Percentiles rank a stretch among this genome's conserved stretches.
Conservation (phyloP, 1,139 yeast genomes). For the Pichia inconspicua region DNA sequence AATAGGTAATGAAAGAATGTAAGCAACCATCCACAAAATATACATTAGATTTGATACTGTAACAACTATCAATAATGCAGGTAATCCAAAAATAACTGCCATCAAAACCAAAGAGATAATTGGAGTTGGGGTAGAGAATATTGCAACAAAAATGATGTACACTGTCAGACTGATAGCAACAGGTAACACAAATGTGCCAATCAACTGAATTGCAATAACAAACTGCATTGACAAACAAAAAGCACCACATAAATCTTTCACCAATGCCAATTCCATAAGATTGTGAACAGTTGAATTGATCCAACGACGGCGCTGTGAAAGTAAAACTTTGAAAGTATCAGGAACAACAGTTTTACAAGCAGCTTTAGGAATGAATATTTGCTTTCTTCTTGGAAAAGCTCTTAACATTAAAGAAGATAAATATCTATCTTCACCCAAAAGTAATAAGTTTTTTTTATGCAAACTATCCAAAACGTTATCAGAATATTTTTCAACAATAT, state of each 20-base stretch:
- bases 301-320: slow-evolving; percentile 98
- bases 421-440: slow-evolving; percentile 91
- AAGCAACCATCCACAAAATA: slow-evolving; percentile 73
- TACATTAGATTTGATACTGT: slow-evolving; percentile 78
- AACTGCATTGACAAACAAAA: slow-evolving; percentile 98
- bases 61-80: slow-evolving; percentile 78
- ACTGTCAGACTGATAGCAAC: slow-evolving; percentile 84
- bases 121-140: slow-evolving; percentile 78
- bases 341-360: slow-evolving; percentile 95
- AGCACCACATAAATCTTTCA: slow-evolving; percentile 90
- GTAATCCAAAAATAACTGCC: slow-evolving; percentile 80
- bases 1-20: slow-evolving; percentile 76
- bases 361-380: slow-evolving; percentile 89
- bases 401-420: slow-evolving; percentile 82
- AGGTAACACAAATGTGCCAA: slow-evolving; percentile 89
- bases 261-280: slow-evolving; percentile 81
- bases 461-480: slow-evolving; percentile 83
- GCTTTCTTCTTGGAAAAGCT: slow-evolving; percentile 90
- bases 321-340: slow-evolving; percentile 64
- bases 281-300: slow-evolving; percentile 96
- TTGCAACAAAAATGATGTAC: slow-evolving; percentile 71
- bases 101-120: slow-evolving; percentile 69
- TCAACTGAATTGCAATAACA: slow-evolving; percentile 75
- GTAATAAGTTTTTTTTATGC: slow-evolving; percentile 79
- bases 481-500: slow-evolving; percentile 88